Conservation (phyloP, 257 asterid genomes). For the Paulownia fortunei region DNA sequence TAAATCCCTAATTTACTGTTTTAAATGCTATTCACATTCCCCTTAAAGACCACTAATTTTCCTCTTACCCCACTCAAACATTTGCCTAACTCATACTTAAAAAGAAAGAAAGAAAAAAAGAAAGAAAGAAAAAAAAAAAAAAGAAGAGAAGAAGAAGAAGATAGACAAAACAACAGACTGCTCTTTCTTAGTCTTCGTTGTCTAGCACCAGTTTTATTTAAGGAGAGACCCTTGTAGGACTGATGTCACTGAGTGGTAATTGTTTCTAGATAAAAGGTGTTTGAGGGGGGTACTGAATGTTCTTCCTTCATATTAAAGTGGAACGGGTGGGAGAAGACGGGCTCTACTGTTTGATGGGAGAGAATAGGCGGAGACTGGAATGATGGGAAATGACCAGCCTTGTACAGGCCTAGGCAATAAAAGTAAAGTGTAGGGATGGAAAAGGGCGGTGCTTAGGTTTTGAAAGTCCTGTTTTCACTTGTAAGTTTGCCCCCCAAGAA, state of each 20-base stretch:
- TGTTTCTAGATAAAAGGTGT: not conserved
- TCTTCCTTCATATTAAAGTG: not conserved
- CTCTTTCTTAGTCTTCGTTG: not conserved
- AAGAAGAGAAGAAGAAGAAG: no score
- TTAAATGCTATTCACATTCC: not conserved
- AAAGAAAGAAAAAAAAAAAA: no score
- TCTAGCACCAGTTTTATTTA: not conserved
- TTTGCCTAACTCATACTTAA: not conserved
- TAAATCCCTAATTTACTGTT: not conserved
- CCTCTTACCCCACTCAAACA: not conserved
- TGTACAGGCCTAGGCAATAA: not conserved
- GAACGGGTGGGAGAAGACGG: not conserved
- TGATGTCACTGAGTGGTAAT: not conserved
- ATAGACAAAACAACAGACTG: not conserved
- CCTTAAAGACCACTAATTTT: not conserved
- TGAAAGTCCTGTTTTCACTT: not conserved
- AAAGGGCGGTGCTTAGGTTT: not conserved
- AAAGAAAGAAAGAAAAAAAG: not conserved
- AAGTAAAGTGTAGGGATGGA: not conserved
- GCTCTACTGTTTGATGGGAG: not conserved
- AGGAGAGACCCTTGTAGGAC: not conserved
- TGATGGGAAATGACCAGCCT: not conserved
- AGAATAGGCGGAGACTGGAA: not conserved
- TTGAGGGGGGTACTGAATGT: not conserved
- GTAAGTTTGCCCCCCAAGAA: not conserved